Percentiles rank a stretch among this genome's conserved stretches.
Evolutionary conservation across 2,329 filamentous ascomycete species (phyloP).

Genomic region (Venturiaceae sp.): DNA sequence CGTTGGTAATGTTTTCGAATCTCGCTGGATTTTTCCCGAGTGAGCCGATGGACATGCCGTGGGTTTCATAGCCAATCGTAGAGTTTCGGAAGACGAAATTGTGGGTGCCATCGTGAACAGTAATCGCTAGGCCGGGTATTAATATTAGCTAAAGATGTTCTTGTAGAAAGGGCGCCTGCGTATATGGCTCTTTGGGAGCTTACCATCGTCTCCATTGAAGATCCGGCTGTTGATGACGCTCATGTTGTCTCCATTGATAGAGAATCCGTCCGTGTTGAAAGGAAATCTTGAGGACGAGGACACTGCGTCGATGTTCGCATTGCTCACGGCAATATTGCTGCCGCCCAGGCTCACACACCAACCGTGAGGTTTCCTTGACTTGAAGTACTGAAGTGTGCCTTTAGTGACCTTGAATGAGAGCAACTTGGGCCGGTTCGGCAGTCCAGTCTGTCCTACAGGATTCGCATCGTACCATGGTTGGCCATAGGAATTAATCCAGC

Average conservation of each 20-base stretch:
- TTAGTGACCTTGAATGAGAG: slow-evolving; percentile 28
- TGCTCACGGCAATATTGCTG: slow-evolving; percentile 28
- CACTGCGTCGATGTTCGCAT: slow-evolving; percentile 30
- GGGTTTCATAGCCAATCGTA: slow-evolving; percentile 34
- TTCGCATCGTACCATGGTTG: slow-evolving; percentile 38
- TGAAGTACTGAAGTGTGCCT: slow-evolving; percentile 28
- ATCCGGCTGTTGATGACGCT: neutral
- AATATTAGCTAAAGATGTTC: too few species aligned
- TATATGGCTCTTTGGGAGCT: too few species aligned
- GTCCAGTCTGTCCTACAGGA: slow-evolving; percentile 23
- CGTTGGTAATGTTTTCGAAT: slow-evolving; percentile 30
- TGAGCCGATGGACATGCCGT: slow-evolving; percentile 35
- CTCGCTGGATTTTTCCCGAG: slow-evolving; percentile 27
- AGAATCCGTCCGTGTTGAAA: slow-evolving; percentile 32
- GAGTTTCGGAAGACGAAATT: slow-evolving; percentile 28
- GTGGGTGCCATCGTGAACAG: slow-evolving; percentile 26
- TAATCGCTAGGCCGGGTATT: too few species aligned
- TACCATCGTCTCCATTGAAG: neutral
- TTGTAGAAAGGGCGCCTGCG: neutral
- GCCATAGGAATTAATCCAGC: slow-evolving; percentile 37
- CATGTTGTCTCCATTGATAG: neutral
- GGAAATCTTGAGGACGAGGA: slow-evolving; percentile 26
- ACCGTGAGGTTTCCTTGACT: slow-evolving; percentile 34
- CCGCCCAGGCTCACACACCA: slow-evolving; percentile 32
- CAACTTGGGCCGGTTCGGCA: slow-evolving; percentile 29